Conservation (phyloP, 352 stramenopile genomes). For the Thalassiosira livingstoniorum region DNA sequence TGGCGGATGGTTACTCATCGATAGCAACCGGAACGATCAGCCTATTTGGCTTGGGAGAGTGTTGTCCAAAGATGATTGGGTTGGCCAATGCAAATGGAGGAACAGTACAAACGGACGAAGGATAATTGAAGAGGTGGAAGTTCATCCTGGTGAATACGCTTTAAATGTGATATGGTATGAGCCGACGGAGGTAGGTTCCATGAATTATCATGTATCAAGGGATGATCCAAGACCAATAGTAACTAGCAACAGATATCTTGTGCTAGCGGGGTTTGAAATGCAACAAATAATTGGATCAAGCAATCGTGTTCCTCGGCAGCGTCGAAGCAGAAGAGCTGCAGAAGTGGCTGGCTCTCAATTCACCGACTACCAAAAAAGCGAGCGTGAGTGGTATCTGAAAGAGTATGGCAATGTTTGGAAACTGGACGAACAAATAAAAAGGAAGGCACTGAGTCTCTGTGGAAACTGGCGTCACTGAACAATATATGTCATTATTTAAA, state of each 20-base stretch:
- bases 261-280: conserved; percentile 19
- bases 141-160: background rate
- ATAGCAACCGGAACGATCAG: background rate
- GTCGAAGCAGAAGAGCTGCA: no score
- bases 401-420: background rate
- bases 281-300: conserved; percentile 18
- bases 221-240: background rate
- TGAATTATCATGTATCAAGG: conserved; percentile 1
- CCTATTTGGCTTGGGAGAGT: conserved; percentile 13
- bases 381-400: background rate
- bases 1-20: background rate
- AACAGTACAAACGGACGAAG: conserved; percentile 1
- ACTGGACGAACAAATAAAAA: background rate
- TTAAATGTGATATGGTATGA: conserved; percentile 10
- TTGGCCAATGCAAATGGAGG: background rate
- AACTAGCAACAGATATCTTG: background rate
- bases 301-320: conserved; percentile 13
- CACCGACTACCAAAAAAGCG: background rate
- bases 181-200: background rate
- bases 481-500: no score
- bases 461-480: background rate
- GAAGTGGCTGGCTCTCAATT: no score
- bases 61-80: conserved; percentile 16
- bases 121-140: background rate
- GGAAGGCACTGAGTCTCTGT: background rate